These are phyloP conservation scores for Globisporangium paroecandrum DNA, from an alignment of 352 stramenopile genomes.

Conservation along the genomic window DNA sequence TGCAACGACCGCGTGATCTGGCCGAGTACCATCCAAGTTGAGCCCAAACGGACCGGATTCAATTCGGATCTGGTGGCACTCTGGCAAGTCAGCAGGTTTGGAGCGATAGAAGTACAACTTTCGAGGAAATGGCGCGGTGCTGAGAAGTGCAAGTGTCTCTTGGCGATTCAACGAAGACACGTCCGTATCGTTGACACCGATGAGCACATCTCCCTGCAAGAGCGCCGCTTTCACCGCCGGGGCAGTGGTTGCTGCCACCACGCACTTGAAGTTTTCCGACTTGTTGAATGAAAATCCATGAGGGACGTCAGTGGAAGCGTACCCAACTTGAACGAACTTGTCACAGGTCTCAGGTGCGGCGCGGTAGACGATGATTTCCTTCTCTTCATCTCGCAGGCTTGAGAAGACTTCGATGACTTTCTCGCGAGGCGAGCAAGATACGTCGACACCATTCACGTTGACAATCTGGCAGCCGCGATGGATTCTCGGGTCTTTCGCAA, in stretches of 20 bases:
- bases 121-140: slow-evolving; percentile 26
- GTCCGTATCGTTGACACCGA: slow-evolving; percentile 43
- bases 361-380: slow-evolving; percentile 59
- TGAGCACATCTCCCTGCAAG: slow-evolving; percentile 34
- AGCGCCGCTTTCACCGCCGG: slow-evolving; percentile 14
- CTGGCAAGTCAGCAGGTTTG: slow-evolving; percentile 18
- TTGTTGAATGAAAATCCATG: slow-evolving; percentile 35
- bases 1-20: slow-evolving; percentile 32
- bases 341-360: slow-evolving; percentile 22
- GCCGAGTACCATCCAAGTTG: slow-evolving; percentile 37
- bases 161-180: slow-evolving; percentile 32
- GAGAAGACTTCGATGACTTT: slow-evolving; percentile 33
- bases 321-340: slow-evolving; percentile 28
- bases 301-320: slow-evolving; percentile 19
- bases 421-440: slow-evolving; percentile 35
- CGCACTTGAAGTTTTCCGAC: slow-evolving; percentile 32
- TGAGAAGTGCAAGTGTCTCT: slow-evolving; percentile 27
- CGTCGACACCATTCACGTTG: slow-evolving; percentile 46
- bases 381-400: slow-evolving; percentile 39
- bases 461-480: slow-evolving; percentile 58
- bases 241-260: slow-evolving; percentile 26
- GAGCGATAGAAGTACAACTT: slow-evolving; percentile 37
- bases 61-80: slow-evolving; percentile 42
- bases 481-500: slow-evolving; percentile 31
- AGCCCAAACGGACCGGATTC: slow-evolving; percentile 43